These are phyloP conservation scores for Ceratobasidium sp. DNA, from an alignment of 1,284 basidiomycete genomes.

Conservation along the genomic window DNA sequence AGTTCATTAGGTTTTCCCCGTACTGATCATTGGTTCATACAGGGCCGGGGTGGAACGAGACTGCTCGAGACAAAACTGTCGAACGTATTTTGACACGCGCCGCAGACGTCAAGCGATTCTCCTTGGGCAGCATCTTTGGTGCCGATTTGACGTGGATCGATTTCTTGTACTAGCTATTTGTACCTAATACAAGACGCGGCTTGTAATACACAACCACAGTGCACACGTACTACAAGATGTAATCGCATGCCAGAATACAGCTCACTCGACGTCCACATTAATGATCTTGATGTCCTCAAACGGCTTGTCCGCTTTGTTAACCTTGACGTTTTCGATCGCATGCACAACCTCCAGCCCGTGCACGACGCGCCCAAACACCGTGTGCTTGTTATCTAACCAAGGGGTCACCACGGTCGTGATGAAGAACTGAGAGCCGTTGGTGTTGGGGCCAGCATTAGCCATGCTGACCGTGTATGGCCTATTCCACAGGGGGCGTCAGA, in stretches of 20 bases:
- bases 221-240: not conserved
- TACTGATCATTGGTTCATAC: not conserved
- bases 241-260: not conserved
- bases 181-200: not conserved
- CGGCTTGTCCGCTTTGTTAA: conserved; percentile 85
- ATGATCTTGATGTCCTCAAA: conserved; percentile 90
- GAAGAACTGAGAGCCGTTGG: conserved; percentile 98
- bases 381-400: conserved; percentile 97
- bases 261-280: conserved; percentile 60
- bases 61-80: conserved; percentile 53
- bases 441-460: conserved; percentile 96
- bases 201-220: not conserved
- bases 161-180: conserved; percentile 15
- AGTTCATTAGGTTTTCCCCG: not conserved
- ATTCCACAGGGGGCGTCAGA: not conserved
- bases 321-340: conserved; percentile 68
- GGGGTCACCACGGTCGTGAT: conserved; percentile 96
- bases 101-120: conserved; percentile 47
- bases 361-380: conserved; percentile 84
- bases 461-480: conserved; percentile 97
- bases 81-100: conserved; percentile 58
- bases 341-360: conserved; percentile 67
- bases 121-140: conserved; percentile 34
- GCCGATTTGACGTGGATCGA: conserved; percentile 38
- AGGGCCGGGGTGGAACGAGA: conserved; percentile 65